A percentile compares a stretch with the other conserved stretches of the same genome.
Conservation (phyloP, 164 flowering plant species). For the Santalum album region DNA sequence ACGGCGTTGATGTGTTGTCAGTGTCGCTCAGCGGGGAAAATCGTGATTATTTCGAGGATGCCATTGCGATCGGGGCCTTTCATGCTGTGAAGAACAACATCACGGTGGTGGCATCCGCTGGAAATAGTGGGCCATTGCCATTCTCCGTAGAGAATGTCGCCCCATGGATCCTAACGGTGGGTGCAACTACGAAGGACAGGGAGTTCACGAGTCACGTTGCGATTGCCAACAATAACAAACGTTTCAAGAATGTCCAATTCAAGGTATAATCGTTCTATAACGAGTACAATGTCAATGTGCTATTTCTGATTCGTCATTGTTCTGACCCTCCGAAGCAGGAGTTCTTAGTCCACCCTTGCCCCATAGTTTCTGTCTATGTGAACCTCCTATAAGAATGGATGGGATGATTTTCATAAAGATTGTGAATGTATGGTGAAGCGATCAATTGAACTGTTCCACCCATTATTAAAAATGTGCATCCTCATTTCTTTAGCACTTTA, state of each 20-base stretch:
- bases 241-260: slow-evolving; percentile 2
- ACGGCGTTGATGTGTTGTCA: background rate
- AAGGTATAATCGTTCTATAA: slow-evolving; percentile 20
- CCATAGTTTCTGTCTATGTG: too few species aligned
- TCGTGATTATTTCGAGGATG: background rate
- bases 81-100: background rate
- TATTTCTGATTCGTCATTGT: background rate
- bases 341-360: too few species aligned
- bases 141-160: background rate
- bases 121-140: background rate
- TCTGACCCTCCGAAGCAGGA: too few species aligned
- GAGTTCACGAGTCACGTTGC: background rate
- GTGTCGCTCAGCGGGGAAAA: background rate
- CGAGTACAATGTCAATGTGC: slow-evolving; percentile 37
- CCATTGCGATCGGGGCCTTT: background rate
- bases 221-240: slow-evolving; percentile 11
- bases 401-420: too few species aligned
- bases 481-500: too few species aligned
- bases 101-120: background rate
- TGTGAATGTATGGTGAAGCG: too few species aligned
- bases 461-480: too few species aligned
- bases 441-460: too few species aligned
- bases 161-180: background rate
- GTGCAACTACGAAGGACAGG: background rate
- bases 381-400: too few species aligned